Evolutionary conservation across 192 early-diverging fungal species (phyloP), one percentile per base, ranked within the genome.

Genomic region (Backusella westeae): DNA sequence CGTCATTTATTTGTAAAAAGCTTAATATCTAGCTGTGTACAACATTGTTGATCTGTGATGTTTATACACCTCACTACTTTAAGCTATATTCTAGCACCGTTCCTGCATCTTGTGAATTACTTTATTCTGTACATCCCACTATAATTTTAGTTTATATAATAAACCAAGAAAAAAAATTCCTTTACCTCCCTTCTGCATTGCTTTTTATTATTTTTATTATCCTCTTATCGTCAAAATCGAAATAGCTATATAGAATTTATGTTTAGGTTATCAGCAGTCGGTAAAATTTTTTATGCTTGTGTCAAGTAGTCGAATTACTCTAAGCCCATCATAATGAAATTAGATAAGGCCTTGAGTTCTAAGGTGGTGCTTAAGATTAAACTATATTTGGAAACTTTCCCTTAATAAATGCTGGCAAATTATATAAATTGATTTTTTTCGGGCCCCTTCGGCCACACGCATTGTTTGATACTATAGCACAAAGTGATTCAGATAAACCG

Each of bases 401-500:
- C 56, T 63, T 63, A 63, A 63, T 63, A 63, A 63, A 63, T 63
- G 26, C 56, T 63, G 23, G 56, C 56, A 63, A 63, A 29, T 63
- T 63, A 26, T 63, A 63, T 29, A 29, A 49, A 49, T 49, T 49
- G 46, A 4, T 63, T 63, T 23, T 14, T 29, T 63, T 63, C 56
- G 56, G 56, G 23, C 26, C 56, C 56, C 23, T 2, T 63, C 56
- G 23, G 23, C 8, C 23, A 63, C 56, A 63, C 46, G 6, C 26
- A 63, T 63, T 63, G 10, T 63, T 59, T 63, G 56, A 10, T 23
- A 12, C 6, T 10, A 29, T 63, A 29, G 21, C 23, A 63, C 26
- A 63, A 63, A 63, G 56, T 63, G 56, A 63, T 63, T 63, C 56
- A 63, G 56, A 29, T 63, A 63, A 63, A 29, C 56, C 56, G 23